A percentile compares a stretch with the other conserved stretches of the same genome.
Evolutionary conservation across 441 rosid species (phyloP).

Genomic region (Macaranga tanarius): DNA sequence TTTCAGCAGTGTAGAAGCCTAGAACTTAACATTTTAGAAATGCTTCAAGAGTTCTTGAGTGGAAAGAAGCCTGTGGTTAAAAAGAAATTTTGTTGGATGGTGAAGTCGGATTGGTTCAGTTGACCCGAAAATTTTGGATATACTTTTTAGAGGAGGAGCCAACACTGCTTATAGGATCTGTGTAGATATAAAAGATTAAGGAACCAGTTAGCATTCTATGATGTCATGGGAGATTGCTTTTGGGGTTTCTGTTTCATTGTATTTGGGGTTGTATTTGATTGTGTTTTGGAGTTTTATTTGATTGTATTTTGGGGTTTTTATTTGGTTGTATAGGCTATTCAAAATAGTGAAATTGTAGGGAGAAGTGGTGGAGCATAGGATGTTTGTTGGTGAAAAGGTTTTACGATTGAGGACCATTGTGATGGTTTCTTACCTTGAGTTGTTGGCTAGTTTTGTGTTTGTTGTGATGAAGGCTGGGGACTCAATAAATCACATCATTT

Average conservation of each 20-base stretch:
- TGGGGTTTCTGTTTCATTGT: no score
- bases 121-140: not conserved
- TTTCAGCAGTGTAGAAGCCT: not conserved
- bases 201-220: not conserved
- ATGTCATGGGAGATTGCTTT: not conserved
- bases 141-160: no score
- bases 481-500: not conserved
- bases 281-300: not conserved
- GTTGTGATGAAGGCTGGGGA: not conserved
- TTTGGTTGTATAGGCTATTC: no score
- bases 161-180: not conserved
- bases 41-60: no score
- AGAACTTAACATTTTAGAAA: not conserved
- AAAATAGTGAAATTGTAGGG: not conserved
- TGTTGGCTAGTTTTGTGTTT: no score
- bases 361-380: not conserved
- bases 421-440: not conserved
- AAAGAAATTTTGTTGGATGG: not conserved
- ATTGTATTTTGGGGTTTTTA: not conserved
- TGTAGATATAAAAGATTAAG: not conserved
- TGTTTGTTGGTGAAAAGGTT: not conserved
- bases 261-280: not conserved
- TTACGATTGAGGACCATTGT: not conserved
- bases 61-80: not conserved
- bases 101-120: not conserved